Conservation (phyloP, 1,284 basidiomycete species). For the Erythrobasidium hasegawianum region DNA sequence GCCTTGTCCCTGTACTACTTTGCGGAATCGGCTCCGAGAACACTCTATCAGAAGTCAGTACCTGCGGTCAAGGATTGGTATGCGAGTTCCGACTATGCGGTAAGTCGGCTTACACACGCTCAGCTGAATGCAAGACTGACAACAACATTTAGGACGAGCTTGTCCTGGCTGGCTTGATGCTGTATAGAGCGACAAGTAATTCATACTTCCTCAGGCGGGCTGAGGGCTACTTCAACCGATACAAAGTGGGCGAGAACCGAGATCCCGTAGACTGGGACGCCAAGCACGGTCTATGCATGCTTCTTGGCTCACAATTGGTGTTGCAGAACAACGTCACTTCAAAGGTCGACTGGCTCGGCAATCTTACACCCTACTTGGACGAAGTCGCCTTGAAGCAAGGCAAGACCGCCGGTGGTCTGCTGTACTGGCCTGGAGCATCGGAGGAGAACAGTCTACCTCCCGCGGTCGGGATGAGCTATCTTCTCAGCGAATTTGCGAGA, state of each 20-base stretch:
- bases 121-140: neutral
- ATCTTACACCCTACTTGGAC: conserved; percentile 3
- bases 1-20: conserved; percentile 61
- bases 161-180: conserved; percentile 67
- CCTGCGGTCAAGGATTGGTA: conserved; percentile 66
- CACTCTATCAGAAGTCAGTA: conserved; percentile 58
- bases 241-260: conserved; percentile 57
- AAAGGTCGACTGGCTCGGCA: conserved; percentile 23
- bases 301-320: conserved; percentile 59
- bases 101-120: conserved; percentile 14
- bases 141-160: conserved; percentile 19
- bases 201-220: conserved; percentile 64
- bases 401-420: conserved; percentile 22
- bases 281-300: conserved; percentile 67
- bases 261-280: conserved; percentile 85
- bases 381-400: conserved; percentile 16
- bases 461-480: conserved; percentile 19
- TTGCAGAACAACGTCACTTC: conserved; percentile 9
- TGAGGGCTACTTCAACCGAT: conserved; percentile 60
- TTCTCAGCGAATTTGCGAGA: conserved; percentile 23
- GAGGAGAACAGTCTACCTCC: conserved; percentile 25
- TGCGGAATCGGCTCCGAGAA: conserved; percentile 45
- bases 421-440: conserved; percentile 26
- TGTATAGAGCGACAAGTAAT: conserved; percentile 66
- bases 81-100: conserved; percentile 59